These are phyloP conservation scores for Mycena maculata DNA, from an alignment of 768 basidiomycete genomes.

Conservation along the genomic window DNA sequence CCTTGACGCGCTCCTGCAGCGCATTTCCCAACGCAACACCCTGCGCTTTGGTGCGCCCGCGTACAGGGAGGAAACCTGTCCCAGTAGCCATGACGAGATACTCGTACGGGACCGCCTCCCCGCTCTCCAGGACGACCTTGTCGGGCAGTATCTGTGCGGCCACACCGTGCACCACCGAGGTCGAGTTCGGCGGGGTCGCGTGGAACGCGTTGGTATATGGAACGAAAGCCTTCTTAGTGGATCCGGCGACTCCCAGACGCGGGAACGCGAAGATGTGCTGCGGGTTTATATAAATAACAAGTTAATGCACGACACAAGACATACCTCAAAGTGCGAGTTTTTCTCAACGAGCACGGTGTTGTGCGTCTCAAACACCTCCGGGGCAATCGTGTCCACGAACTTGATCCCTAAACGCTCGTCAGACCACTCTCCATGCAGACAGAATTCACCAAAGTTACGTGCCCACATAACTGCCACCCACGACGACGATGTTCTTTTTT, in stretches of 20 bases:
- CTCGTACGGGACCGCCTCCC: constrained; percentile 44
- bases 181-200: constrained; percentile 37
- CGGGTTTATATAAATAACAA: too few relatives aligned
- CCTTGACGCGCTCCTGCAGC: constrained; percentile 45
- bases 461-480: constrained; percentile 52
- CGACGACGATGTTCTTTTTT: constrained; percentile 47
- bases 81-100: constrained; percentile 52
- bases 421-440: background rate
- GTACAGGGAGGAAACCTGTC: constrained; percentile 35
- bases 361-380: constrained; percentile 37
- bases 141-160: constrained; percentile 36
- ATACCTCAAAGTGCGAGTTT: constrained; percentile 47
- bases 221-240: constrained; percentile 47
- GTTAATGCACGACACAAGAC: too few relatives aligned
- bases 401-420: constrained; percentile 29
- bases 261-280: constrained; percentile 50
- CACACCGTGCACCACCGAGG: constrained; percentile 35
- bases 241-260: constrained; percentile 40
- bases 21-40: constrained; percentile 40
- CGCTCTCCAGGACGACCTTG: constrained; percentile 36
- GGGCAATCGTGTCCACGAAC: constrained; percentile 38
- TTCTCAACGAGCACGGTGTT: constrained; percentile 48
- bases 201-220: constrained; percentile 44
- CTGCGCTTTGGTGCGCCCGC: constrained; percentile 37
- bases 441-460: background rate